These are phyloP conservation scores for Madurella fahalii DNA, from an alignment of 2,329 filamentous ascomycete genomes.

Conservation along the genomic window DNA sequence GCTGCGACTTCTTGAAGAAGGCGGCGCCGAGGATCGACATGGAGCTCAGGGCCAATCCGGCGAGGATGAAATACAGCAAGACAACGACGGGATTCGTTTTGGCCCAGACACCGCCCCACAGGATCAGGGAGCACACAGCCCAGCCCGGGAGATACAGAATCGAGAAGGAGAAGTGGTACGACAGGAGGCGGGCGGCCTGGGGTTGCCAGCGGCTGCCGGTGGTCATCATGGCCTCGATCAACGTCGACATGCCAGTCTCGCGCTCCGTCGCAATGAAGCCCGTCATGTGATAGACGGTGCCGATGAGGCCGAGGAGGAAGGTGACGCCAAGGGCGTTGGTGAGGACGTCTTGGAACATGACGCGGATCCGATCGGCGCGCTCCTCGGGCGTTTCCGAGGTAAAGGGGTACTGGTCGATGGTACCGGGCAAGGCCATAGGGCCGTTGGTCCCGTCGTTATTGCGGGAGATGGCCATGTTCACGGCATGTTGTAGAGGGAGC, in stretches of 20 bases:
- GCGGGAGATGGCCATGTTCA: slow-evolving; percentile 67
- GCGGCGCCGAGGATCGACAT: slow-evolving; percentile 77
- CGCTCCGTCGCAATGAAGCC: slow-evolving; percentile 82
- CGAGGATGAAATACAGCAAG: slow-evolving; percentile 68
- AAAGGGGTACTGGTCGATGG: slow-evolving; percentile 67
- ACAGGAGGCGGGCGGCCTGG: slow-evolving; percentile 70
- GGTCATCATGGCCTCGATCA: slow-evolving; percentile 90
- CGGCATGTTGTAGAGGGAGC: slow-evolving; percentile 72
- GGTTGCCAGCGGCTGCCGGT: slow-evolving; percentile 70
- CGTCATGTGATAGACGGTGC: slow-evolving; percentile 80
- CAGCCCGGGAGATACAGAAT: slow-evolving; percentile 77
- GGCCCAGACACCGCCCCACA: slow-evolving; percentile 60
- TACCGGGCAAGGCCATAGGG: slow-evolving; percentile 19
- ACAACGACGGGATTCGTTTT: slow-evolving; percentile 62
- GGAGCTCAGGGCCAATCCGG: slow-evolving; percentile 73
- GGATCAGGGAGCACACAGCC: slow-evolving; percentile 68
- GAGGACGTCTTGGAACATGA: slow-evolving; percentile 67
- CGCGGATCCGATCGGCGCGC: slow-evolving; percentile 60
- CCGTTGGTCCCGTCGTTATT: slow-evolving; percentile 29
- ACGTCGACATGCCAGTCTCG: slow-evolving; percentile 80
- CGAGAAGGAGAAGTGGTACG: slow-evolving; percentile 77
- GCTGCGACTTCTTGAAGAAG: slow-evolving; percentile 82
- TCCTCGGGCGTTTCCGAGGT: slow-evolving; percentile 68
- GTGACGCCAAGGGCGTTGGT: slow-evolving; percentile 73
- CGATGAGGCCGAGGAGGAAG: slow-evolving; percentile 75